These are phyloP conservation scores for Pascua sp. DNA, from an alignment of 1,284 basidiomycete species.

Conservation along the genomic window DNA sequence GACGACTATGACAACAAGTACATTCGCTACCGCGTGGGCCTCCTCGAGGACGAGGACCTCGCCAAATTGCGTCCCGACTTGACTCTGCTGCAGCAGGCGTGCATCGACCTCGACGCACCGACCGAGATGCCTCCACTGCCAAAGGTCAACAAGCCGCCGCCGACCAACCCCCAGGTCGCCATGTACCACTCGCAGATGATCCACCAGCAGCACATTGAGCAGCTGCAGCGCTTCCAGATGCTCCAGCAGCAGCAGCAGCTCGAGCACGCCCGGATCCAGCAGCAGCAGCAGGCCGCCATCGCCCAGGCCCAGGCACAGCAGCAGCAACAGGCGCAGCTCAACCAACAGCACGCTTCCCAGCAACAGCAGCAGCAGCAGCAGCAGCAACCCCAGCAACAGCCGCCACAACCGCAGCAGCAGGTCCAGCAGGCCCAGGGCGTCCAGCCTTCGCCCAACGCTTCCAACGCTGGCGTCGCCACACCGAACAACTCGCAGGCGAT, in stretches of 20 bases:
- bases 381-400: background rate
- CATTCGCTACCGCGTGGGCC: conserved; percentile 38
- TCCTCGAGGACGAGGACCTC: conserved; percentile 42
- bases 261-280: conserved; percentile 21
- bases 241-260: conserved; percentile 38
- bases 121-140: conserved; percentile 42
- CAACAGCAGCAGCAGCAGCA: conserved; percentile 5
- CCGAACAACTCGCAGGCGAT: no score
- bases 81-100: conserved; percentile 28
- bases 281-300: conserved; percentile 4
- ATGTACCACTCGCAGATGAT: conserved; percentile 29
- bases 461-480: background rate
- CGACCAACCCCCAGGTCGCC: conserved; percentile 29
- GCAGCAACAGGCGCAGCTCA: background rate
- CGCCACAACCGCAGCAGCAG: conserved; percentile 6
- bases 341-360: background rate
- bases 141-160: conserved; percentile 40
- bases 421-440: background rate
- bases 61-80: conserved; percentile 38
- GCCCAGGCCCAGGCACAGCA: conserved; percentile 9
- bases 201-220: conserved; percentile 42
- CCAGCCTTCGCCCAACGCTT: background rate
- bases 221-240: conserved; percentile 38
- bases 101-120: conserved; percentile 30
- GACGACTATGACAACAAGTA: conserved; percentile 49